A percentile compares a stretch with the other conserved stretches of the same genome.
Conservation (phyloP, 495 filamentous ascomycete species). For the Talaromyces adpressus region DNA sequence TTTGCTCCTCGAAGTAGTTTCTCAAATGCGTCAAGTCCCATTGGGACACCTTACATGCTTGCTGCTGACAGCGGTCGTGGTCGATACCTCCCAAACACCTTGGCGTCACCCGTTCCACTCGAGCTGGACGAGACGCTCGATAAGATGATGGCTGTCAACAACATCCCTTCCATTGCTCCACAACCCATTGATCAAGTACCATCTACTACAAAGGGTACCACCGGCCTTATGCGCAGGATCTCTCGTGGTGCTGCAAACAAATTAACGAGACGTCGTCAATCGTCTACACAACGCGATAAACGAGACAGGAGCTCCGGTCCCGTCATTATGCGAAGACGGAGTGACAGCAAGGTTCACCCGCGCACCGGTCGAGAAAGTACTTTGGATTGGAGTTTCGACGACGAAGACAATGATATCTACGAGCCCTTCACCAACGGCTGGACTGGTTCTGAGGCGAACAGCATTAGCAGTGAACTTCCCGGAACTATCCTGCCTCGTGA, state of each 20-base stretch:
- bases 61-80: constrained; percentile 45
- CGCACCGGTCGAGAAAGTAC: constrained; percentile 46
- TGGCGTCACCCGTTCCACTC: constrained; percentile 35
- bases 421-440: constrained; percentile 19
- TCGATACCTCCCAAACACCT: constrained; percentile 24
- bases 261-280: constrained; percentile 57
- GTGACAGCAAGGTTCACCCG: constrained; percentile 70
- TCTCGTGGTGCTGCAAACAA: constrained; percentile 61
- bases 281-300: constrained; percentile 62
- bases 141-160: constrained; percentile 32
- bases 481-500: constrained; percentile 23
- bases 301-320: constrained; percentile 85
- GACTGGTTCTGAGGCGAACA: constrained; percentile 31
- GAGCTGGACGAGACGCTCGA: constrained; percentile 50
- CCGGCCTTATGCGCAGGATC: constrained; percentile 58
- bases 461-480: constrained; percentile 29
- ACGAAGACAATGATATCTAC: constrained; percentile 55
- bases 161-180: constrained; percentile 8
- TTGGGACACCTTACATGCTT: constrained; percentile 42
- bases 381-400: constrained; percentile 47
- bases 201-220: constrained; percentile 40
- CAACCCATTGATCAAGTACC: background rate
- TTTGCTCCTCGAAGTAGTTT: constrained; percentile 19
- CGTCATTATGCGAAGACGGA: constrained; percentile 75
- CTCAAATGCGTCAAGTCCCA: constrained; percentile 38